These are phyloP conservation scores for Tephrocybe sp. DNA, from an alignment of 768 basidiomycete species.

Conservation along the genomic window DNA sequence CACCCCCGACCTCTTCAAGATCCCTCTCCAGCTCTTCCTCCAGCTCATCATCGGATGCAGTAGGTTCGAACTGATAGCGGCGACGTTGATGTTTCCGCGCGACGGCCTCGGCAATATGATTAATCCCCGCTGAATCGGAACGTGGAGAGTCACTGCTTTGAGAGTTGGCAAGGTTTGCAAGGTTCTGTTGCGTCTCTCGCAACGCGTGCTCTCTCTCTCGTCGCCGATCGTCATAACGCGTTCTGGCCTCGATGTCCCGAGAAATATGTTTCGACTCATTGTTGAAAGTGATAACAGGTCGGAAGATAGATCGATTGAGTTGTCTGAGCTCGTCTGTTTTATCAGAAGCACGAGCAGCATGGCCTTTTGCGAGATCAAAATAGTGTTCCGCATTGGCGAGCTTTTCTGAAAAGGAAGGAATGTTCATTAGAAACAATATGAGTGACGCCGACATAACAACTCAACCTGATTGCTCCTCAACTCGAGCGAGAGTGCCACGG, in stretches of 20 bases:
- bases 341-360: slow-evolving; percentile 84
- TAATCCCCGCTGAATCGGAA: slow-evolving; percentile 31
- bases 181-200: slow-evolving; percentile 80
- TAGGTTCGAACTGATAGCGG: slow-evolving; percentile 89
- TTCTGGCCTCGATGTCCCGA: slow-evolving; percentile 77
- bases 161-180: slow-evolving; percentile 70
- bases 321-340: slow-evolving; percentile 91
- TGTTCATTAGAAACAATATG: too few species aligned
- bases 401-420: slow-evolving; percentile 61
- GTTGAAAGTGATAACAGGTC: slow-evolving; percentile 88
- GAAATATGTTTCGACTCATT: slow-evolving; percentile 90
- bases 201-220: slow-evolving; percentile 82
- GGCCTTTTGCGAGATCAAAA: slow-evolving; percentile 86
- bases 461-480: slow-evolving; percentile 93
- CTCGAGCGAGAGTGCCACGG: slow-evolving; percentile 73
- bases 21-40: slow-evolving; percentile 95
- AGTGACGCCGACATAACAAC: too few species aligned
- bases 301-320: slow-evolving; percentile 92
- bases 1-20: slow-evolving; percentile 77
- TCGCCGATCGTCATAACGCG: slow-evolving; percentile 86
- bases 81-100: slow-evolving; percentile 67
- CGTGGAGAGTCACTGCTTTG: slow-evolving; percentile 50
- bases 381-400: slow-evolving; percentile 93
- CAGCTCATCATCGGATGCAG: slow-evolving; percentile 86
- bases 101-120: slow-evolving; percentile 46